Conservation (phyloP, 1,284 basidiomycete species). For the Phaffia rhodozyma region DNA sequence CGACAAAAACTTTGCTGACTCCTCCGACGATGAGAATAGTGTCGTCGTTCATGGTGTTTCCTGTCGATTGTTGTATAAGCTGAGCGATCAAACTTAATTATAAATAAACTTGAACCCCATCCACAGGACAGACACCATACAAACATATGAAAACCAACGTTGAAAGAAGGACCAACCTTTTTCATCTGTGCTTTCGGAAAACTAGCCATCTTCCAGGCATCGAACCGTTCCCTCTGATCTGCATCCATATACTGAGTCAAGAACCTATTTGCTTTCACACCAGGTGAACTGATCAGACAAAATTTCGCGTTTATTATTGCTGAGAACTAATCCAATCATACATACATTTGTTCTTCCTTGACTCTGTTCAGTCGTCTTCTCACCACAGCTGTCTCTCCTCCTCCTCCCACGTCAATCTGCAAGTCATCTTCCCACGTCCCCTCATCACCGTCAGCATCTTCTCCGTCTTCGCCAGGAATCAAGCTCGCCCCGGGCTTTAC, state of each 20-base stretch:
- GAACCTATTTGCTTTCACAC: neutral
- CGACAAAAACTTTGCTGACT: constrained; percentile 15
- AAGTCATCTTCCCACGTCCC: constrained; percentile 4
- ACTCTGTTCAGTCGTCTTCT: constrained; percentile 3
- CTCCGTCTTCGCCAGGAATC: constrained; percentile 2
- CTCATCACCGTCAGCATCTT: constrained; percentile 10
- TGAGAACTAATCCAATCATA: neutral
- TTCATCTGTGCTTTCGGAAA: constrained; percentile 5
- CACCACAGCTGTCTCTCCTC: constrained; percentile 7
- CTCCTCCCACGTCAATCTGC: neutral
- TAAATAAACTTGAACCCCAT: neutral
- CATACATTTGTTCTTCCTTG: constrained; percentile 16
- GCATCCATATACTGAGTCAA: constrained; percentile 6
- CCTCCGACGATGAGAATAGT: constrained; percentile 15
- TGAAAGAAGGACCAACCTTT: constrained; percentile 2
- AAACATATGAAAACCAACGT: too few relatives aligned
- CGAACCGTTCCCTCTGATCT: constrained; percentile 11
- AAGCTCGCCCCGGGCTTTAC: too few relatives aligned
- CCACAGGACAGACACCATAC: too few relatives aligned
- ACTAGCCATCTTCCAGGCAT: constrained; percentile 16
- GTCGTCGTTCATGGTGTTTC: constrained; percentile 13
- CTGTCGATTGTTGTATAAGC: neutral
- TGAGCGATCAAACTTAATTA: neutral
- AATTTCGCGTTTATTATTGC: neutral
- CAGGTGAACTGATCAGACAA: neutral